Percentiles rank a stretch among this genome's conserved stretches.
Evolutionary conservation across 169 alveolate genomes (phyloP).

Genomic region (Neospora caninum): DNA sequence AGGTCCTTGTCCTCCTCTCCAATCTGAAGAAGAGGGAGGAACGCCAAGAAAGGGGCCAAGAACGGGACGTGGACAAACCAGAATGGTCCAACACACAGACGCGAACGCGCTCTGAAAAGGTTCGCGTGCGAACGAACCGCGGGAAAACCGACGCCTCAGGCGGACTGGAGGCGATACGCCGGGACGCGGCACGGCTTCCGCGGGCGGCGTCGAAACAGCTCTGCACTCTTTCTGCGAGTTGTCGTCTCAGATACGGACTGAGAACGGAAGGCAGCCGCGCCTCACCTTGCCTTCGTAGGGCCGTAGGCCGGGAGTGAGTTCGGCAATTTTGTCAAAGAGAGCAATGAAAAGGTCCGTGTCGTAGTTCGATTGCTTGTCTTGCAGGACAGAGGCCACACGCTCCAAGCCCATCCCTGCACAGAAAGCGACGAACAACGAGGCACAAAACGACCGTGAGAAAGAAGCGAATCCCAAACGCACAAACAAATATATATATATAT

Average conservation of each 20-base stretch:
- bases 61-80: too few relatives aligned
- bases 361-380: constrained; percentile 87
- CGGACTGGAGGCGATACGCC: too few relatives aligned
- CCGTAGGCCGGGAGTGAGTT: constrained; percentile 78
- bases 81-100: too few relatives aligned
- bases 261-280: too few relatives aligned
- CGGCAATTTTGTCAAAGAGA: constrained; percentile 83
- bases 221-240: too few relatives aligned
- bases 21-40: constrained; percentile 49
- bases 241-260: too few relatives aligned
- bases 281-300: constrained; percentile 84
- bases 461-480: neutral
- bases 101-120: too few relatives aligned
- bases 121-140: too few relatives aligned
- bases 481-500: too few relatives aligned
- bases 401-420: constrained; percentile 91
- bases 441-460: neutral
- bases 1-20: constrained; percentile 81
- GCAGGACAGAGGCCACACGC: constrained; percentile 90
- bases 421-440: neutral
- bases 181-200: too few relatives aligned
- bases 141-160: too few relatives aligned
- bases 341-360: constrained; percentile 92
- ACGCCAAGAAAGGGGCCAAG: neutral
- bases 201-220: too few relatives aligned